phyloP scores from a whole-genome alignment of 768 basidiomycete species.

The Rhodotorula taiwanensis region DNA sequence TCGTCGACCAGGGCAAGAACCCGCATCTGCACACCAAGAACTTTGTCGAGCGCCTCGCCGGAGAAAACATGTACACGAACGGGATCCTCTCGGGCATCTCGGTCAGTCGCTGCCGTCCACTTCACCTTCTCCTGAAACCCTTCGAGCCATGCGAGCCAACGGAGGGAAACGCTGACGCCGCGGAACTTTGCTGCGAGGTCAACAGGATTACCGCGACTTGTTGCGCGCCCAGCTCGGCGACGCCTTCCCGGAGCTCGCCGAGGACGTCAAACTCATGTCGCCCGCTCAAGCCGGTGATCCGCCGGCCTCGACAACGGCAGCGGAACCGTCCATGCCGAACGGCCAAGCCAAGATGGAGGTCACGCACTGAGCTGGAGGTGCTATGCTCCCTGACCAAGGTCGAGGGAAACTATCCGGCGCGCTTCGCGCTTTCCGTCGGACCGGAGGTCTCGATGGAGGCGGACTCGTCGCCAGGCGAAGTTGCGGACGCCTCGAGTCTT shows the following conservation, averaged over 20 bases:
- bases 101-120: constrained; percentile 11
- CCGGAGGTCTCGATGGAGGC: no score
- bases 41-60: constrained; percentile 37
- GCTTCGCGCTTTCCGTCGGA: no score
- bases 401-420: no score
- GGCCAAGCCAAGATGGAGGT: constrained; percentile 19
- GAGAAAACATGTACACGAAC: constrained; percentile 42
- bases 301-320: neutral
- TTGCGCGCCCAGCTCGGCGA: constrained; percentile 21
- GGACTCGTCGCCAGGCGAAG: no score
- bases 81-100: constrained; percentile 39
- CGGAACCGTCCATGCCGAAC: neutral
- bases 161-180: neutral
- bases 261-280: neutral
- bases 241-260: constrained; percentile 35
- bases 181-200: neutral
- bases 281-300: neutral
- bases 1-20: constrained; percentile 40
- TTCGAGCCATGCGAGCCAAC: no score
- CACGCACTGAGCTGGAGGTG: no score
- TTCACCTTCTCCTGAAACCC: neutral
- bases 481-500: no score
- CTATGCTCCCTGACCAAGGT: no score
- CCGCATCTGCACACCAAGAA: constrained; percentile 39
- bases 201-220: constrained; percentile 31